Evolutionary conservation across 495 filamentous ascomycete species (phyloP), one percentile per base, ranked within the genome.

Genomic region (Sabuloglossum arenarium): DNA sequence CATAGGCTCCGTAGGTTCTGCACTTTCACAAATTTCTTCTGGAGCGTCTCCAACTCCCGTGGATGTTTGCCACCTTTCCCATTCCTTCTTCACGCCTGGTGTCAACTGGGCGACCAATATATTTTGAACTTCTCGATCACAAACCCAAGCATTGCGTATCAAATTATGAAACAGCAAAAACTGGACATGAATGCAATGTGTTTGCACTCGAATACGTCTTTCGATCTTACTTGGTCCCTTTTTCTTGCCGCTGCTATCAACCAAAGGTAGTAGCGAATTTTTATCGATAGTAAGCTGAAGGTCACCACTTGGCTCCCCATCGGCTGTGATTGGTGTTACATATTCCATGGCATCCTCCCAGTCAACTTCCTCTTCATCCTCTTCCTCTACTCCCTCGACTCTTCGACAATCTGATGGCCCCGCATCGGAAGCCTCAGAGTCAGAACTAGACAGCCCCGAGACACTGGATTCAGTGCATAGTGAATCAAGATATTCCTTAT

Each of bases 131-230:
- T 86, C 77, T 24, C 75, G 61, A 62, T 97, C 88, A 59, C 85
- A 88, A 25, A 81, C 64, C 90, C 91, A 98, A 8, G 77, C 63
- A 66, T 96, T 98, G 25, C 91, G 81, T 21, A 94, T 63, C 0
- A 82, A 75, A 65, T 96, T 96, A 62, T 96, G 89, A 68, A 80
- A 91, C 46, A 98, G 76, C 47, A 98, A 68, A 57, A 81, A 77
- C 63, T 90, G 85, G 3, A 98, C 90, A 68, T 98, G 91, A 62
- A 91, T 74, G 60, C 84, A 83, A 64, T 98, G 91, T 8, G 86
- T 87, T 37, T 78, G 69, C 8, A 81, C 72, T 32, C 91, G 74
- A 42, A 90, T 86, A 58, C 76, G 75, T 58, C 87, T 78, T 62
- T 96, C 84, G 9, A 82, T 79, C 67, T 91, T 93, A 21, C 81